Evolutionary conservation across 2,329 filamentous ascomycete genomes (phyloP).

Genomic region (Uncinocarpus reesii): DNA sequence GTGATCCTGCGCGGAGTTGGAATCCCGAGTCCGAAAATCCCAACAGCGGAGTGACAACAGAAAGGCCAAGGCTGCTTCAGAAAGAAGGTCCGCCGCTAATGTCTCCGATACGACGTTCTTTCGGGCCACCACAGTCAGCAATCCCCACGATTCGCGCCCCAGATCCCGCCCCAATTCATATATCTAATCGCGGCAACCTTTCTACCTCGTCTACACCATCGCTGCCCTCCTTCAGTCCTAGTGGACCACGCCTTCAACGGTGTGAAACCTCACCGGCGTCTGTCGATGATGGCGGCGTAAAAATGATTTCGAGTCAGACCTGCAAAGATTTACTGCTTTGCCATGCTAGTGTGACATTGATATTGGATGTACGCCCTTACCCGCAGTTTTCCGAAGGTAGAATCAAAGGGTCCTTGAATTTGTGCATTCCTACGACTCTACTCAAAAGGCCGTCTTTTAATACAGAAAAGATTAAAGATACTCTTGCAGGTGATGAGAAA

Average conservation of each 20-base stretch:
- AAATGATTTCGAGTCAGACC: conserved; percentile 45
- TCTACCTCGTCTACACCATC: background rate
- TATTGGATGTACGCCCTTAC: conserved; percentile 78
- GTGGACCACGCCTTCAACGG: conserved; percentile 20
- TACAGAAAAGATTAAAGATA: conserved; percentile 74
- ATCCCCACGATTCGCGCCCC: background rate
- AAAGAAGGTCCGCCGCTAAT: background rate
- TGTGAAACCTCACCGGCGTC: conserved; percentile 47
- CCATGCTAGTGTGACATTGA: conserved; percentile 46
- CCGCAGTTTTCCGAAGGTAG: conserved; percentile 68
- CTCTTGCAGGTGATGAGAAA: conserved; percentile 64
- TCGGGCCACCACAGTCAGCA: background rate
- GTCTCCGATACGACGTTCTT: background rate
- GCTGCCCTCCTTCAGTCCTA: background rate
- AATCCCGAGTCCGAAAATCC: background rate
- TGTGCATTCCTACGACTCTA: conserved; percentile 90
- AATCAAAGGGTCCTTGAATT: conserved; percentile 70
- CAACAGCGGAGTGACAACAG: background rate
- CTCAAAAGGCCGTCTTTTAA: conserved; percentile 87
- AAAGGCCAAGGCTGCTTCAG: background rate
- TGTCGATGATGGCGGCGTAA: conserved; percentile 38
- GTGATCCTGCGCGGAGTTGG: background rate
- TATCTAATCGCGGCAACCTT: background rate
- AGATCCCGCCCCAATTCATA: background rate
- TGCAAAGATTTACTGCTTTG: conserved; percentile 50